These are phyloP conservation scores for Colletotrichum sp. DNA, from an alignment of 2,329 filamentous ascomycete genomes.

Conservation along the genomic window DNA sequence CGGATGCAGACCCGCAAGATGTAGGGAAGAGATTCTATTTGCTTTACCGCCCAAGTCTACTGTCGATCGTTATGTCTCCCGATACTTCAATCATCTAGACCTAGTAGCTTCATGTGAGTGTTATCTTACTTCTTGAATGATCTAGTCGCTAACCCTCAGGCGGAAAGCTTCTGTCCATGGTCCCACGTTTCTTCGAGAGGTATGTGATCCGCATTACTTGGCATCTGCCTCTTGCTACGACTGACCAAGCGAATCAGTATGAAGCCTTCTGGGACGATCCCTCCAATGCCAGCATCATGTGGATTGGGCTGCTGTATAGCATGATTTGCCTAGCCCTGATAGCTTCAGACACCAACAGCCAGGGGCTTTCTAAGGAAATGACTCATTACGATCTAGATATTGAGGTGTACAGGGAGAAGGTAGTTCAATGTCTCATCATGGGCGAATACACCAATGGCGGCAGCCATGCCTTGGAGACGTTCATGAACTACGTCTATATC, in stretches of 20 bases:
- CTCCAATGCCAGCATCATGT: constrained; percentile 22
- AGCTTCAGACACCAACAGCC: constrained; percentile 24
- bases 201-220: not conserved
- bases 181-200: constrained; percentile 27
- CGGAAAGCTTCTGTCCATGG: constrained; percentile 33
- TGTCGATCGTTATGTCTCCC: constrained; percentile 38
- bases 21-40: constrained; percentile 34
- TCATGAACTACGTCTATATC: constrained; percentile 14
- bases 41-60: constrained; percentile 34
- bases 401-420: constrained; percentile 26
- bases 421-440: constrained; percentile 33
- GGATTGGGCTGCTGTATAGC: constrained; percentile 35
- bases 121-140: accelerated
- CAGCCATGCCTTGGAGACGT: constrained; percentile 18
- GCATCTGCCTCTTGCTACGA: not conserved
- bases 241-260: constrained; percentile 21
- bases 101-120: constrained; percentile 1
- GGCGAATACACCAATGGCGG: constrained; percentile 31
- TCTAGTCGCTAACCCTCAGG: accelerated
- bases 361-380: constrained; percentile 18
- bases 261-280: constrained; percentile 33
- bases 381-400: constrained; percentile 20
- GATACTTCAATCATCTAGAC: constrained; percentile 41
- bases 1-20: not conserved
- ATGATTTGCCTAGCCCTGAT: constrained; percentile 34